Percentiles rank a stretch among this genome's conserved stretches.
Evolutionary conservation across 2,329 filamentous ascomycete species (phyloP).

Genomic region (Sclerotinia glacialis): DNA sequence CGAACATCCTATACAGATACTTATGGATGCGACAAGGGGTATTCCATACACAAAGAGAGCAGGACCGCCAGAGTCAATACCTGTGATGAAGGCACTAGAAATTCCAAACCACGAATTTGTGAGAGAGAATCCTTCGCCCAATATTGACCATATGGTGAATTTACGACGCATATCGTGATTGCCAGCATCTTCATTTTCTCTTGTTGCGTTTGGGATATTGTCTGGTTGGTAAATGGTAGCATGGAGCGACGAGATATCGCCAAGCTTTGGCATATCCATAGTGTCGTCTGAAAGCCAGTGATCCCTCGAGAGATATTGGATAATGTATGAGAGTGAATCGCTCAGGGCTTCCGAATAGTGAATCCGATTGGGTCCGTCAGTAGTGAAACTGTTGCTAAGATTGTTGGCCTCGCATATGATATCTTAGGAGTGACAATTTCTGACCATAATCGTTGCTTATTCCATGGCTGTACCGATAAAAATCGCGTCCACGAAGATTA

Average conservation of each 20-base stretch:
- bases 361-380: not conserved
- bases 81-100: slow-evolving; percentile 20
- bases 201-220: not conserved
- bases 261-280: slow-evolving; percentile 16
- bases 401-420: not conserved
- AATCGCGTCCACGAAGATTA: not conserved
- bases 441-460: not conserved
- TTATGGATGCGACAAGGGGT: slow-evolving; percentile 11
- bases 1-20: slow-evolving; percentile 16
- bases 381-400: not conserved
- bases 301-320: not conserved
- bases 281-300: not conserved
- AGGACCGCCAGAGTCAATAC: slow-evolving; percentile 18
- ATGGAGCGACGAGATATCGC: not conserved
- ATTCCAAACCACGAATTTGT: slow-evolving; percentile 22
- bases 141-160: slow-evolving; percentile 21
- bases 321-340: not conserved
- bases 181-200: not conserved
- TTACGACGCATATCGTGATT: slow-evolving; percentile 18
- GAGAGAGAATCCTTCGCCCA: slow-evolving; percentile 19
- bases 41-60: slow-evolving; percentile 21
- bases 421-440: not conserved
- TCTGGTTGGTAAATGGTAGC: not conserved
- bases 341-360: not conserved
- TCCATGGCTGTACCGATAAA: not conserved